phyloP scores from a whole-genome alignment of 257 asterid species.

The Solanum verrucosum region DNA sequence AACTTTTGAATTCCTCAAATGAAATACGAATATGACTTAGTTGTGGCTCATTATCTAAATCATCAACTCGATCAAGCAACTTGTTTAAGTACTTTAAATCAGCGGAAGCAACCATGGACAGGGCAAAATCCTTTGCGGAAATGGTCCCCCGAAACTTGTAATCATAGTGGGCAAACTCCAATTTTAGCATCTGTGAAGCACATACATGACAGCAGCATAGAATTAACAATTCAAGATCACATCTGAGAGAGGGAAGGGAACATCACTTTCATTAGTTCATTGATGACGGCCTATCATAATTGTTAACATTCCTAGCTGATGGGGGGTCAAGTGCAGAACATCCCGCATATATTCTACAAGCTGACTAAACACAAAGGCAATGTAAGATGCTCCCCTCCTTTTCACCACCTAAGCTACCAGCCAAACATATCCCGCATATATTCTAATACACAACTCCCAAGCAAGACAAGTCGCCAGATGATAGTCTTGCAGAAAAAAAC shows the following conservation, averaged over 20 bases:
- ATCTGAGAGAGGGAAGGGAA: background rate
- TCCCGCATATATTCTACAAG: background rate
- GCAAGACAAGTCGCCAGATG: background rate
- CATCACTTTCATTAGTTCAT: background rate
- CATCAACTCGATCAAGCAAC: conserved; percentile 64
- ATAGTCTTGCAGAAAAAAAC: background rate
- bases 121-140: conserved; percentile 80
- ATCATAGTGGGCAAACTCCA: conserved; percentile 90
- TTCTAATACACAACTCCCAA: background rate
- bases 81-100: conserved; percentile 62
- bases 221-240: background rate
- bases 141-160: conserved; percentile 65
- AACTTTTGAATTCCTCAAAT: conserved; percentile 61
- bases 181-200: conserved; percentile 42
- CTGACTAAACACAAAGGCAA: background rate
- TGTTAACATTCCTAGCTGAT: background rate
- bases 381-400: background rate
- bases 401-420: background rate
- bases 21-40: conserved; percentile 41
- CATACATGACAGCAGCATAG: background rate
- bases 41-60: conserved; percentile 40
- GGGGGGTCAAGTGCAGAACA: background rate
- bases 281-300: background rate
- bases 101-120: conserved; percentile 88
- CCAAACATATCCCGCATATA: background rate